Evolutionary conservation across 306 rosid genomes (phyloP).

Genomic region (Canavalia gladiata): DNA sequence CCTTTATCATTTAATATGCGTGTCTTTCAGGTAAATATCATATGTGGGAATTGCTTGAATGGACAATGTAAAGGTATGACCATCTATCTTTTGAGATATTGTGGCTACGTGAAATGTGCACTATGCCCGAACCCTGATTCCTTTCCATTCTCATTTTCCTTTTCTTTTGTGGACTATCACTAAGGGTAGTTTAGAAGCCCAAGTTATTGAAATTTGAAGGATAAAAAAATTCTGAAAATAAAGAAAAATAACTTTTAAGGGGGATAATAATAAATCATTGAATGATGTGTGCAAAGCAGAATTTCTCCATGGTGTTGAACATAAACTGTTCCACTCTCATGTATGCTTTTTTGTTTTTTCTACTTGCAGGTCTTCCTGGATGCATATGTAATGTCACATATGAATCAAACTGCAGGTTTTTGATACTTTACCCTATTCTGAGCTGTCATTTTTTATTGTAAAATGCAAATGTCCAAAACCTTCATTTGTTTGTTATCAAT

Average conservation of each 20-base stretch:
- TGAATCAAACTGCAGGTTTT: constrained; percentile 88
- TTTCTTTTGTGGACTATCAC: not conserved
- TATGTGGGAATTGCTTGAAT: constrained; percentile 83
- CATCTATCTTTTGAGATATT: constrained; percentile 34
- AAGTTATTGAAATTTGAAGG: constrained; percentile 31
- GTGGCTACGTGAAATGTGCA: constrained; percentile 27
- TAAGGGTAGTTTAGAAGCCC: constrained; percentile 36
- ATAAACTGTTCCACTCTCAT: not conserved
- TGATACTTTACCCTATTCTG: constrained; percentile 39
- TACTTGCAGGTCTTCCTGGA: constrained; percentile 76
- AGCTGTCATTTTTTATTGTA: constrained; percentile 18
- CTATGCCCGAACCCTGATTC: constrained; percentile 20
- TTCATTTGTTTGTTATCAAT: constrained; percentile 23
- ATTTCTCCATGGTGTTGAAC: constrained; percentile 27
- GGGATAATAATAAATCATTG: constrained; percentile 25
- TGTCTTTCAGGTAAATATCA: constrained; percentile 79
- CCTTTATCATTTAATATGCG: constrained; percentile 45
- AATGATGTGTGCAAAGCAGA: constrained; percentile 23
- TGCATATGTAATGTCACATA: constrained; percentile 85
- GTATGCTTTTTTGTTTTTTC: constrained; percentile 19
- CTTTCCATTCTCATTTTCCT: not conserved
- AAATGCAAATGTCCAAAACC: constrained; percentile 20
- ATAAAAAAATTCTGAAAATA: constrained; percentile 25
- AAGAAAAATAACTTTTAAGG: not conserved
- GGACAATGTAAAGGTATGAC: constrained; percentile 83